Base-by-base conservation (phyloP, 148 eudicot genomes). In the Nyssa sinensis region DNA sequence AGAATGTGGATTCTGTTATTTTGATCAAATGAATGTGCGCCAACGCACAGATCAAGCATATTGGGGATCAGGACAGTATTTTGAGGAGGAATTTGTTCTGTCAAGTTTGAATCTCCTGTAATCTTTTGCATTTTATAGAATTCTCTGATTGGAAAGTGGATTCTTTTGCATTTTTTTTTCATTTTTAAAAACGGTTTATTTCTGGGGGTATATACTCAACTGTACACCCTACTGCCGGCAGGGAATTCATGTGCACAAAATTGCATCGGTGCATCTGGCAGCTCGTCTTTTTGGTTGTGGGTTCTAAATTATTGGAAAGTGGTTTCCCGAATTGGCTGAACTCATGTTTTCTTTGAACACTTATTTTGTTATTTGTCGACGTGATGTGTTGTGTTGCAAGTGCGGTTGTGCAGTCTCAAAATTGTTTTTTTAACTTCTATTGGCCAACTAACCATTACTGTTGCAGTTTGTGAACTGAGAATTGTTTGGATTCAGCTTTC, bases 181-280 rank as follows among this genome's bases (percentile, higher is more conserved):
- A 24, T 19, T 21, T 27, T 57, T 28, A 29, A 72, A 51, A 27
- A 25, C 33, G 14, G 24, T 28, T 62, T 25, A 27, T 72, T 72
- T 62, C 25, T 71, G 5, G 13, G 35, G 30, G 21, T 28, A 53
- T 25, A 62, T 47, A 41, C 67, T 61, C 19, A 2, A 62, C 67
- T 62, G 12, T 28, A 41, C 67, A 41, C 41, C 67, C 66, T 61
- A 30, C 35, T 19, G 35, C 51, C 37, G 25, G 55, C 75, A 16
- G 66, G 60, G 75, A 61, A 44, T 61, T 72, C 62, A 3, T 13
- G 16, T 2, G 33, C 62, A 59, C 75, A 19, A 37, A 39, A 62
- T 62, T 62, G 57, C 58, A 27, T 27, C 32, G 23, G 25, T 33
- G 24, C 64, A 7, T 33, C 74, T 37, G 37, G 35, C 75, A 27